Percentiles rank a stretch among this genome's conserved stretches.
Evolutionary conservation across 2,329 filamentous ascomycete genomes (phyloP).

Genomic region (Neofusicoccum cordaticola): DNA sequence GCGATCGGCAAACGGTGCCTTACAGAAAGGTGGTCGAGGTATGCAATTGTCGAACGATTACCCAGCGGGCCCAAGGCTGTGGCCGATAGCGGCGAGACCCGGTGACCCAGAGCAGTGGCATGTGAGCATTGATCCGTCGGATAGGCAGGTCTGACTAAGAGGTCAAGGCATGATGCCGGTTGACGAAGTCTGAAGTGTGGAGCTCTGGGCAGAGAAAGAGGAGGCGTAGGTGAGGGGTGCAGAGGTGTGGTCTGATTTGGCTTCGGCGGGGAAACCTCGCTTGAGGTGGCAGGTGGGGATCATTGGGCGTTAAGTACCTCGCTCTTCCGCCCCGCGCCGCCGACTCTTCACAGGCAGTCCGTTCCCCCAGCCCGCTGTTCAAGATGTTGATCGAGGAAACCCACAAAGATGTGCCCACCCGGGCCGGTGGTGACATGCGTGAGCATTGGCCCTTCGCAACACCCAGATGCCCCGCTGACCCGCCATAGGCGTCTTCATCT

Average conservation of each 20-base stretch:
- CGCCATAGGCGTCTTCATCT: constrained; percentile 74
- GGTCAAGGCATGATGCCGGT: not conserved
- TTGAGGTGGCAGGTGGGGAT: not conserved
- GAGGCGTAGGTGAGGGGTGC: not conserved
- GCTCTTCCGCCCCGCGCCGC: not conserved
- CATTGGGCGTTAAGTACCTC: not conserved
- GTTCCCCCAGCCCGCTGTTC: not conserved
- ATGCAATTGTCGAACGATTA: too few species aligned
- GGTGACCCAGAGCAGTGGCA: too few species aligned
- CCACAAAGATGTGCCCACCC: constrained; percentile 58
- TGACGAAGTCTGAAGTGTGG: not conserved
- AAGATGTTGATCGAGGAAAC: constrained; percentile 60
- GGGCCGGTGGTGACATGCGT: constrained; percentile 61
- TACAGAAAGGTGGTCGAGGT: too few species aligned
- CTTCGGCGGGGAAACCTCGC: constrained; percentile 8
- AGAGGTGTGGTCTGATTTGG: not conserved
- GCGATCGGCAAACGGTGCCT: too few species aligned
- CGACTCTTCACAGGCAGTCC: not conserved
- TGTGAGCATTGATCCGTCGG: too few species aligned
- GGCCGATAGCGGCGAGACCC: too few species aligned
- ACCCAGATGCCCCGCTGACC: not conserved
- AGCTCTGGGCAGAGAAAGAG: not conserved
- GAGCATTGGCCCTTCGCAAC: constrained; percentile 19
- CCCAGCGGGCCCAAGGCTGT: too few species aligned
- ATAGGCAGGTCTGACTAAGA: too few species aligned